Conservation (phyloP, 139 green algal species). For the Pseudopediastrum boryanum region DNA sequence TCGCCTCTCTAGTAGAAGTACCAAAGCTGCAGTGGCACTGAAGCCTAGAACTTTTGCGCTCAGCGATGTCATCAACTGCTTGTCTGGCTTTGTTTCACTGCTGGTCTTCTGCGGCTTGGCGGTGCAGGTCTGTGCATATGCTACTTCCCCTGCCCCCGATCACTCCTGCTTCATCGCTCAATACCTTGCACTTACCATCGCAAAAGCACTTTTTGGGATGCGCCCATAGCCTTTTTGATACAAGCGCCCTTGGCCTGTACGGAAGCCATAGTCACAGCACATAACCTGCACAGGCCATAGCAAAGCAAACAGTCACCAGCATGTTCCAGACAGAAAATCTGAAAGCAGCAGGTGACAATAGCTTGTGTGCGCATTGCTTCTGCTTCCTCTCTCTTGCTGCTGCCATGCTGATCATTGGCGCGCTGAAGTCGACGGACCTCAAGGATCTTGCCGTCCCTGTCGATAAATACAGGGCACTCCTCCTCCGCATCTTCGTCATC, state of each 20-base stretch:
- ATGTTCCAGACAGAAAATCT: neutral
- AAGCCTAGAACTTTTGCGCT: too few relatives aligned
- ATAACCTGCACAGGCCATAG: conserved; percentile 58
- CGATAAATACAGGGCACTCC: conserved; percentile 37
- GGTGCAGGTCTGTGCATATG: neutral
- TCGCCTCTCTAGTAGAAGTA: too few relatives aligned
- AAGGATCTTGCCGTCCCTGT: conserved; percentile 51
- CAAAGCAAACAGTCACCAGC: neutral
- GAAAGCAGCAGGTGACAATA: neutral
- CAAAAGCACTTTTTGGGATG: conserved; percentile 59
- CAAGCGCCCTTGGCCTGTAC: conserved; percentile 65
- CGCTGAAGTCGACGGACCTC: neutral
- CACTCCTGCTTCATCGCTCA: neutral
- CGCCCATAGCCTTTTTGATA: conserved; percentile 71
- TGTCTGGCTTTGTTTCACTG: too few relatives aligned
- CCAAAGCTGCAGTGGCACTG: too few relatives aligned
- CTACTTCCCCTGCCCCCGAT: neutral
- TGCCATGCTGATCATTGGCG: neutral
- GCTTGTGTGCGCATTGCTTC: neutral
- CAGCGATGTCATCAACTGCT: too few relatives aligned
- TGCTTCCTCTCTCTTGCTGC: neutral
- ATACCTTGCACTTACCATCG: conserved; percentile 48
- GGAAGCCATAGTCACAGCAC: conserved; percentile 86
- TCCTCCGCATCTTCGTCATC: conserved; percentile 12
- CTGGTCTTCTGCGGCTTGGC: neutral